Percentiles rank a stretch among this genome's conserved stretches.
Evolutionary conservation across 306 rosid genomes (phyloP).

Genomic region (Cicer cuneatum): DNA sequence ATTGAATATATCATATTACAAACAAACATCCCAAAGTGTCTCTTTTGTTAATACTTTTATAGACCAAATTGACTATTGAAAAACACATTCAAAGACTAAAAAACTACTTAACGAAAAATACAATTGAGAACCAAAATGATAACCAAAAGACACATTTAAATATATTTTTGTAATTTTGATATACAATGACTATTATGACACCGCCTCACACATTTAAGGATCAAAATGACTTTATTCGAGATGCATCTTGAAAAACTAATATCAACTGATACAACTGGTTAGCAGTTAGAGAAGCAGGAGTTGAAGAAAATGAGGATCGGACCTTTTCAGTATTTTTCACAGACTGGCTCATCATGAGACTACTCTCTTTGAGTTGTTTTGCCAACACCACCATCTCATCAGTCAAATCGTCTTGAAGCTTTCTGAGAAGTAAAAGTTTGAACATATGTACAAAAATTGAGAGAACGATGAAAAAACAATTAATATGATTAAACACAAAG

Average conservation of each 20-base stretch:
- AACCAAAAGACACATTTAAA: too few species aligned
- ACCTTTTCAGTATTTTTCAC: constrained; percentile 84
- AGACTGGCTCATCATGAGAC: constrained; percentile 81
- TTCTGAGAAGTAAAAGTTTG: constrained; percentile 51
- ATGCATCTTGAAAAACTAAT: constrained; percentile 3
- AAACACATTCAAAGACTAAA: too few species aligned
- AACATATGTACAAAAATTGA: constrained; percentile 26
- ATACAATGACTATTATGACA: too few species aligned
- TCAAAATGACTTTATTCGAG: not conserved
- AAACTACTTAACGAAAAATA: too few species aligned
- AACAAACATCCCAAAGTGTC: too few species aligned
- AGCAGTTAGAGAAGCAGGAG: constrained; percentile 6
- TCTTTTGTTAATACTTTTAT: too few species aligned
- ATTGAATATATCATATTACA: too few species aligned
- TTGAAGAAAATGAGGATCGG: constrained; percentile 31
- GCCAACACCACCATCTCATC: constrained; percentile 97
- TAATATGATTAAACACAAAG: not conserved
- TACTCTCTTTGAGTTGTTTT: constrained; percentile 88
- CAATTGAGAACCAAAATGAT: too few species aligned
- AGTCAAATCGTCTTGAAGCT: constrained; percentile 93
- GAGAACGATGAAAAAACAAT: constrained; percentile 22
- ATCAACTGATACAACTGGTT: not conserved
- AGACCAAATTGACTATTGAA: too few species aligned
- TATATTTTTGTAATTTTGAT: too few species aligned
- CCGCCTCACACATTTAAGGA: too few species aligned